phyloP scores from a whole-genome alignment of 768 basidiomycete species.

The Boletus rufocinnamomeus region DNA sequence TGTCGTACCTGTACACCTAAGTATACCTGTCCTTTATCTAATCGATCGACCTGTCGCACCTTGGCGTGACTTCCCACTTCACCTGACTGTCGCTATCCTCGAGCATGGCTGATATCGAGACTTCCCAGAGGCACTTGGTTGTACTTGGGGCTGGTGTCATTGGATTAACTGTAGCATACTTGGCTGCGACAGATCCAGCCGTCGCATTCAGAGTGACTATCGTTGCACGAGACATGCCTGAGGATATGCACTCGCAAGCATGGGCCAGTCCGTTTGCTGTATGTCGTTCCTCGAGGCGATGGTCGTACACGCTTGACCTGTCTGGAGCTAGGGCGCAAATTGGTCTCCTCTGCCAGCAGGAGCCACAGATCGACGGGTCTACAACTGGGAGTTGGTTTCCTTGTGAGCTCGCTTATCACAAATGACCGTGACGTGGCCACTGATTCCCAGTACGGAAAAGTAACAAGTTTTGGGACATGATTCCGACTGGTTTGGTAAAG shows the following conservation, averaged over 20 bases:
- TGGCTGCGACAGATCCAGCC: constrained; percentile 27
- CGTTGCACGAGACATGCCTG: constrained; percentile 41
- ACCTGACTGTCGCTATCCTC: not conserved
- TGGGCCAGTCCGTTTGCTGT: constrained; percentile 57
- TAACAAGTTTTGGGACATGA: constrained; percentile 50
- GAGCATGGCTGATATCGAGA: constrained; percentile 16
- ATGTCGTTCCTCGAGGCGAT: constrained; percentile 13
- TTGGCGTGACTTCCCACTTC: not conserved
- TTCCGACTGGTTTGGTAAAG: constrained; percentile 43
- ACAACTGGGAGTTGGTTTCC: constrained; percentile 42
- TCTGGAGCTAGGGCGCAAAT: constrained; percentile 42
- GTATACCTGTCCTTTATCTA: not conserved
- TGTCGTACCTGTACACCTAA: not conserved
- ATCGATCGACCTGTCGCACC: not conserved
- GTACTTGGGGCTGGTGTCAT: constrained; percentile 43
- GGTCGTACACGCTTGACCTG: not conserved
- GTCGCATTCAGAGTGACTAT: constrained; percentile 28
- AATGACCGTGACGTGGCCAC: not conserved
- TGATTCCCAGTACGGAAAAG: constrained; percentile 26
- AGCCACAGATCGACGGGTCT: constrained; percentile 34
- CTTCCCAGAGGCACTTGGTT: constrained; percentile 24
- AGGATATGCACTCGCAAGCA: constrained; percentile 42
- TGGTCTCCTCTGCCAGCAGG: constrained; percentile 47
- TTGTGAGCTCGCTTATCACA: constrained; percentile 37
- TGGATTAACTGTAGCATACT: constrained; percentile 40